These are phyloP conservation scores for Lyophyllum atratum DNA, from an alignment of 768 basidiomycete species.

Conservation along the genomic window DNA sequence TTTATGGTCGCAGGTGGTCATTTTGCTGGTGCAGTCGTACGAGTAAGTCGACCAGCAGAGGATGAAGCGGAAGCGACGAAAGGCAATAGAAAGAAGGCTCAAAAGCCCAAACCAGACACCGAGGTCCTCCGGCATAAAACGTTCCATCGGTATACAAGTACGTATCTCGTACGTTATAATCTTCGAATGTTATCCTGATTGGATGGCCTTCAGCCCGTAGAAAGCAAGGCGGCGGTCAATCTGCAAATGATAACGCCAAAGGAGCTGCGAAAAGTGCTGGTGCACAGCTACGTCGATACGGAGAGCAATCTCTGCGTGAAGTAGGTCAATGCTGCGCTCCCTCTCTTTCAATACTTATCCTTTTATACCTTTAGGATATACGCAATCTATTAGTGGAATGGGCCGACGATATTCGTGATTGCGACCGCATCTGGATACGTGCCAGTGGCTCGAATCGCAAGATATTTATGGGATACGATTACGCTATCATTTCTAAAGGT, in stretches of 20 bases:
- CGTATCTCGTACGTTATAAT: constrained; percentile 29
- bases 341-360: not conserved
- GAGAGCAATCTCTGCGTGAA: constrained; percentile 90
- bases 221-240: constrained; percentile 97
- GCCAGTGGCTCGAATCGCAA: constrained; percentile 85
- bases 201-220: constrained; percentile 66
- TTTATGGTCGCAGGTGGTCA: constrained; percentile 98
- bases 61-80: constrained; percentile 43
- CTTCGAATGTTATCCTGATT: constrained; percentile 9
- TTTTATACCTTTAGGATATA: constrained; percentile 70
- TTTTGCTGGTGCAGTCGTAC: constrained; percentile 90
- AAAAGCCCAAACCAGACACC: constrained; percentile 71
- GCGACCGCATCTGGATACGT: constrained; percentile 90
- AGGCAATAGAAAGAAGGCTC: constrained; percentile 54
- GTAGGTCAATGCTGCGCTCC: constrained; percentile 40
- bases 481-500: constrained; percentile 71
- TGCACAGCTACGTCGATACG: constrained; percentile 90
- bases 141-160: constrained; percentile 98
- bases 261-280: constrained; percentile 93
- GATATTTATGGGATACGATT: constrained; percentile 91
- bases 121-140: constrained; percentile 92
- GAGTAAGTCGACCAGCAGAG: constrained; percentile 58
- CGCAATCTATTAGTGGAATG: constrained; percentile 81
- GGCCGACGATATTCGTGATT: constrained; percentile 82
- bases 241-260: constrained; percentile 89